Conservation (phyloP, 331 rosid genomes). For the Stylosanthes scabra region DNA sequence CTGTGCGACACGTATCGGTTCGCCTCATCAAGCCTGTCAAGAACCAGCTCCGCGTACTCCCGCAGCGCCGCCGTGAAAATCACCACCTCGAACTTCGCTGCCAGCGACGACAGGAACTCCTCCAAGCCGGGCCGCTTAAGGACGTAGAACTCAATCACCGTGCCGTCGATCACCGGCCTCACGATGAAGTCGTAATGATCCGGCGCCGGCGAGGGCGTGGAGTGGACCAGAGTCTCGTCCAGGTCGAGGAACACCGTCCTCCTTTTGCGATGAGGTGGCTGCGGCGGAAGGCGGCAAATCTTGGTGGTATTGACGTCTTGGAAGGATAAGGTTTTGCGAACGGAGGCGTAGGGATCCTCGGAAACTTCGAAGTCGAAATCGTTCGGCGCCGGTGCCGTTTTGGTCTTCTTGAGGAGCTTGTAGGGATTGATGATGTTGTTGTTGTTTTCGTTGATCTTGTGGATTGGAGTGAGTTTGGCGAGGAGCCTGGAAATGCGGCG, state of each 20-base stretch:
- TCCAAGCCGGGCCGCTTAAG: conserved; percentile 88
- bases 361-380: background rate
- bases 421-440: conserved; percentile 47
- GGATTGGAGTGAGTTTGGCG: conserved; percentile 60
- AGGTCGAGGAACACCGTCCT: conserved; percentile 80
- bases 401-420: conserved; percentile 60
- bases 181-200: conserved; percentile 74
- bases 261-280: background rate
- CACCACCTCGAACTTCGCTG: conserved; percentile 70
- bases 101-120: conserved; percentile 60
- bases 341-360: conserved; percentile 11
- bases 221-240: conserved; percentile 86
- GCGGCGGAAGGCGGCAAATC: background rate
- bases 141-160: conserved; percentile 69
- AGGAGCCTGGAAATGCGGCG: conserved; percentile 82
- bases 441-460: conserved; percentile 52
- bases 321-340: conserved; percentile 57
- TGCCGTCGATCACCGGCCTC: conserved; percentile 73
- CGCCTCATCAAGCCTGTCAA: conserved; percentile 67
- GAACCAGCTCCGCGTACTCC: conserved; percentile 85
- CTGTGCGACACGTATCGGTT: conserved; percentile 66
- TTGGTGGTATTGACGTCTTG: conserved; percentile 10
- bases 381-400: background rate
- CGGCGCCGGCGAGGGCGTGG: conserved; percentile 61
- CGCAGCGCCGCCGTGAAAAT: conserved; percentile 84